Evolutionary conservation across 2,329 filamentous ascomycete species (phyloP).

Genomic region (Rhytidhysteron rufulum): DNA sequence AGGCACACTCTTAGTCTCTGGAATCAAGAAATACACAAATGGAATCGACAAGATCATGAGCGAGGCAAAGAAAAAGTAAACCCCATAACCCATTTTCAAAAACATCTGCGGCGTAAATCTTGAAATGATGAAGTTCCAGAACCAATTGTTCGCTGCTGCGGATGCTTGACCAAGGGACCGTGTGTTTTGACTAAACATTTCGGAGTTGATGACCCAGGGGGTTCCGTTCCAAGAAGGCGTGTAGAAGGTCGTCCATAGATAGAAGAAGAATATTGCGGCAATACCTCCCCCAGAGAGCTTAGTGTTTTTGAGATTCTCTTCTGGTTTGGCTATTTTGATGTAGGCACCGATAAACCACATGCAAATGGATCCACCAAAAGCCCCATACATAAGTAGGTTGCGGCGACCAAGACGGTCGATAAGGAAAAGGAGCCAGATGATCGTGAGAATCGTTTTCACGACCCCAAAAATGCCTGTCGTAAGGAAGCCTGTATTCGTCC

Average conservation of each 20-base stretch:
- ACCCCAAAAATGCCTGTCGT: conserved; percentile 76
- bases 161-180: conserved; percentile 66
- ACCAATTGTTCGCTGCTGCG: conserved; percentile 68
- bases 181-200: conserved; percentile 71
- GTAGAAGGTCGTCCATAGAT: conserved; percentile 68
- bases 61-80: conserved; percentile 47
- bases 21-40: conserved; percentile 43
- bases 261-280: conserved; percentile 67
- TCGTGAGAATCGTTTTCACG: conserved; percentile 66
- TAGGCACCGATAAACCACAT: conserved; percentile 64
- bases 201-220: conserved; percentile 69
- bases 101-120: conserved; percentile 66
- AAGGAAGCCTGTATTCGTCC: conserved; percentile 57
- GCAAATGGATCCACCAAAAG: conserved; percentile 57
- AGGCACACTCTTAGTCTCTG: conserved; percentile 44
- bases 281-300: conserved; percentile 49
- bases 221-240: conserved; percentile 68
- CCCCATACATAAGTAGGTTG: conserved; percentile 63
- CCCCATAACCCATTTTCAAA: conserved; percentile 41
- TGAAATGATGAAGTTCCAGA: conserved; percentile 66
- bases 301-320: conserved; percentile 25
- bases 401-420: conserved; percentile 63
- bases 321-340: conserved; percentile 50
- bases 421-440: conserved; percentile 66
- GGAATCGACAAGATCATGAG: conserved; percentile 44